Percentiles rank a stretch among this genome's conserved stretches.
Conservation (phyloP, 768 basidiomycete species). For the Leccinellum luteum region DNA sequence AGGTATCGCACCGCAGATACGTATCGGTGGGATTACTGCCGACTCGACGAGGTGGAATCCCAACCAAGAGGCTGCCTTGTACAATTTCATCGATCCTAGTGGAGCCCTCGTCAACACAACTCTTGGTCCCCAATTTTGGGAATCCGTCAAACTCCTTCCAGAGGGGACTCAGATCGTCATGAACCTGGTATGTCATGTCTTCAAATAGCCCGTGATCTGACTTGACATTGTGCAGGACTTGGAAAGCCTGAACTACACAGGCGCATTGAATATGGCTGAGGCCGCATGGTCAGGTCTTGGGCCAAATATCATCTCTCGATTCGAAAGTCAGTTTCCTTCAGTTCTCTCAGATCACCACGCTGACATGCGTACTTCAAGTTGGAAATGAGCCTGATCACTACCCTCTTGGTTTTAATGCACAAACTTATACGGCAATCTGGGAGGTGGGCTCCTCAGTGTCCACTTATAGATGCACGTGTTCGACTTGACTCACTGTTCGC, state of each 20-base stretch:
- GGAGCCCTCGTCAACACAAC: slow-evolving; percentile 50
- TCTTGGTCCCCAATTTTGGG: slow-evolving; percentile 51
- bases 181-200: slow-evolving; percentile 36
- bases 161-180: slow-evolving; percentile 45
- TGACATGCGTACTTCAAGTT: slow-evolving; percentile 26
- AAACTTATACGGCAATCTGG: slow-evolving; percentile 46
- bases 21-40: slow-evolving; percentile 57
- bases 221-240: slow-evolving; percentile 37
- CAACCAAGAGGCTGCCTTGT: slow-evolving; percentile 27
- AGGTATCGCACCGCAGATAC: slow-evolving; percentile 43
- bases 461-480: not conserved
- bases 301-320: slow-evolving; percentile 35
- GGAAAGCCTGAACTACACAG: slow-evolving; percentile 41
- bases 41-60: slow-evolving; percentile 51
- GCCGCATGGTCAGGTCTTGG: slow-evolving; percentile 40
- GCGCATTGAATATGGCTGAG: slow-evolving; percentile 42
- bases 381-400: slow-evolving; percentile 59
- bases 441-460: slow-evolving; percentile 32
- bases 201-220: not conserved
- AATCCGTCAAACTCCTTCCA: slow-evolving; percentile 42
- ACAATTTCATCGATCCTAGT: slow-evolving; percentile 43
- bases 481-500: not conserved
- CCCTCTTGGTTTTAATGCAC: slow-evolving; percentile 36
- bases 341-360: not conserved
- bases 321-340: slow-evolving; percentile 40